Evolutionary conservation across 2,329 filamentous ascomycete genomes (phyloP).

Genomic region (Ascochyta koolunga): DNA sequence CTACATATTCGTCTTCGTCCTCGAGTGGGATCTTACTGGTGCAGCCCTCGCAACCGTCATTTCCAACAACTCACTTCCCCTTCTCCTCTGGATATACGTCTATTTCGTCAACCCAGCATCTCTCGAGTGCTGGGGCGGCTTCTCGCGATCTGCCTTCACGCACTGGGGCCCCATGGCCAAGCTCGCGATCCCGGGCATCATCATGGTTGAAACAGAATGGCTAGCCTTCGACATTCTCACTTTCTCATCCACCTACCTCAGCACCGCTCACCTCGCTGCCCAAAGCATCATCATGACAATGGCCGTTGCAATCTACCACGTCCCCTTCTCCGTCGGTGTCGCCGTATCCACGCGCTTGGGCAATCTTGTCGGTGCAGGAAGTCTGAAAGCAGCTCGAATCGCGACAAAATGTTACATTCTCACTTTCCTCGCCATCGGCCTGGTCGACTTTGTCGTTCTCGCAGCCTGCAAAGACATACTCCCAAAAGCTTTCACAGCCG

Average conservation of each 20-base stretch:
- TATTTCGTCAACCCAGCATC: slow-evolving; percentile 49
- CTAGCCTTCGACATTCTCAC: slow-evolving; percentile 59
- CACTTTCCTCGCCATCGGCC: slow-evolving; percentile 44
- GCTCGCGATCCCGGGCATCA: slow-evolving; percentile 85
- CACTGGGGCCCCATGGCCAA: slow-evolving; percentile 87
- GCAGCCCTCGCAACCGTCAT: slow-evolving; percentile 59
- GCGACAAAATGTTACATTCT: slow-evolving; percentile 42
- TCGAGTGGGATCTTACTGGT: slow-evolving; percentile 57
- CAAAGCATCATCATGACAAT: slow-evolving; percentile 59
- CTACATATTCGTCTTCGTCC: slow-evolving; percentile 54
- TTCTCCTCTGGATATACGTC: slow-evolving; percentile 56
- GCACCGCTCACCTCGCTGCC: slow-evolving; percentile 80
- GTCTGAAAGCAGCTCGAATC: slow-evolving; percentile 39
- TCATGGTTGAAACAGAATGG: slow-evolving; percentile 82
- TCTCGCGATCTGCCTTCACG: slow-evolving; percentile 68
- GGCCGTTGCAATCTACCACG: slow-evolving; percentile 48
- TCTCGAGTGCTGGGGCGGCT: slow-evolving; percentile 71
- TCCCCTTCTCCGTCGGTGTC: slow-evolving; percentile 49
- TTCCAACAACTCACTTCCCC: slow-evolving; percentile 56
- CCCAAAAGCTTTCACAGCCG: slow-evolving; percentile 43
- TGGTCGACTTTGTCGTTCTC: slow-evolving; percentile 43
- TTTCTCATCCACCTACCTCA: slow-evolving; percentile 78
- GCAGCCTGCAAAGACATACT: slow-evolving; percentile 39
- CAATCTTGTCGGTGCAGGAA: slow-evolving; percentile 48
- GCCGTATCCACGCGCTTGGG: slow-evolving; percentile 49